Evolutionary conservation across 768 basidiomycete genomes (phyloP).

Genomic region (Tylopilus sp.): DNA sequence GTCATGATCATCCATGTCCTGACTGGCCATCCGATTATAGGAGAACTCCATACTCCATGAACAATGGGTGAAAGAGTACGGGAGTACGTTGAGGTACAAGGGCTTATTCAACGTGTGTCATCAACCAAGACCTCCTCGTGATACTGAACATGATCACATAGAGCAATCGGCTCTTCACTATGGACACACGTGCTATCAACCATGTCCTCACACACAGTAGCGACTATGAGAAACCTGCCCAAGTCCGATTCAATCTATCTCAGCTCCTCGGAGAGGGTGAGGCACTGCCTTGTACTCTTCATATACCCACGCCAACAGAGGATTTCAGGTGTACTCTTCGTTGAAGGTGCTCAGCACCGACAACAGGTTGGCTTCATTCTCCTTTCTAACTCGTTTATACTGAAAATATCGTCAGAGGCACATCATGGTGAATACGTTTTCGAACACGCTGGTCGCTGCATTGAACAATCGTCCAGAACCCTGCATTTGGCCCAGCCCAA

Average conservation of each 20-base stretch:
- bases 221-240: slow-evolving; percentile 46
- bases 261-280: slow-evolving; percentile 3
- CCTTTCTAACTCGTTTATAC: neutral
- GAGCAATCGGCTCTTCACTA: slow-evolving; percentile 46
- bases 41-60: slow-evolving; percentile 9
- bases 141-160: slow-evolving; percentile 8
- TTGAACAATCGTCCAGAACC: slow-evolving; percentile 42
- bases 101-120: slow-evolving; percentile 9
- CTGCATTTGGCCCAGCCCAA: slow-evolving; percentile 61
- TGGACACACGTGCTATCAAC: slow-evolving; percentile 58
- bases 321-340: slow-evolving; percentile 43
- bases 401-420: slow-evolving; percentile 9
- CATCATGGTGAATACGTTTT: slow-evolving; percentile 31
- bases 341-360: slow-evolving; percentile 39
- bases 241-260: neutral
- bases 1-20: neutral
- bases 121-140: too few species aligned
- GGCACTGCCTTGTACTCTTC: neutral
- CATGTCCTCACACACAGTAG: slow-evolving; percentile 54
- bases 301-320: neutral
- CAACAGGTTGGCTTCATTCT: slow-evolving; percentile 31
- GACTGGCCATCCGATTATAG: neutral
- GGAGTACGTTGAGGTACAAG: slow-evolving; percentile 10
- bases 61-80: slow-evolving; percentile 15
- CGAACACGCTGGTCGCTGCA: neutral